phyloP scores from a whole-genome alignment of 2,329 filamentous ascomycete species.

The Talaromyces sp. region DNA sequence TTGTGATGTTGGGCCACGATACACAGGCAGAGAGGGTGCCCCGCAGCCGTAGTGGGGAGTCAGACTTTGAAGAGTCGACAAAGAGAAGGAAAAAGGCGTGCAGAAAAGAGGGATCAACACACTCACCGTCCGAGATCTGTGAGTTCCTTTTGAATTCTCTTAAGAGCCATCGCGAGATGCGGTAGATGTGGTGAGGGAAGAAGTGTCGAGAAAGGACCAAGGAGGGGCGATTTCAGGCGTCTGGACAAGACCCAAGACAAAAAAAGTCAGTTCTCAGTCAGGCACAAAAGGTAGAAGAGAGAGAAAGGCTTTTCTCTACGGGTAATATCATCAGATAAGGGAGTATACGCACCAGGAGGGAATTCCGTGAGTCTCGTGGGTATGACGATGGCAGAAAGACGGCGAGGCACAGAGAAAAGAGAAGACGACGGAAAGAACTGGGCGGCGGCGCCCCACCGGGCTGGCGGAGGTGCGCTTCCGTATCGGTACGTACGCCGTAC shows the following conservation, averaged over 20 bases:
- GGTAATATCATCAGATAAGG: background rate
- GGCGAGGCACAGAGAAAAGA: conserved; percentile 16
- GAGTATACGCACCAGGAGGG: background rate
- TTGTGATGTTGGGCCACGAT: background rate
- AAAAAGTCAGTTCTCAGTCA: background rate
- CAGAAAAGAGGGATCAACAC: conserved; percentile 5
- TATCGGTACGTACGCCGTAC: conserved; percentile 13
- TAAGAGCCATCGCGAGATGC: conserved; percentile 42
- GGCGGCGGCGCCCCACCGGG: conserved; percentile 5
- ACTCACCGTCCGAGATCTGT: conserved; percentile 48
- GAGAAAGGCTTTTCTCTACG: background rate
- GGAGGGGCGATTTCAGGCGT: background rate
- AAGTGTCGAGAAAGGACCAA: background rate
- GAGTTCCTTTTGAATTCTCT: conserved; percentile 52
- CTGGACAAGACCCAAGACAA: background rate
- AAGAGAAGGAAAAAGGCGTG: conserved; percentile 3
- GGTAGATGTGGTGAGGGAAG: conserved; percentile 13
- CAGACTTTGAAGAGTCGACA: conserved; percentile 8
- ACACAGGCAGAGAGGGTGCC: conserved; percentile 10
- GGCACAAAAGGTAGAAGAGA: background rate
- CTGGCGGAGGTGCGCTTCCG: background rate
- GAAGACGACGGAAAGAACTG: conserved; percentile 19
- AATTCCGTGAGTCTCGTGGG: conserved; percentile 23
- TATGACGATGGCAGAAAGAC: conserved; percentile 22
- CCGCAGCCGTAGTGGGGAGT: conserved; percentile 18